These are phyloP conservation scores for Coemansia sp. DNA, from an alignment of 192 early-diverging fungal species.

Conservation along the genomic window DNA sequence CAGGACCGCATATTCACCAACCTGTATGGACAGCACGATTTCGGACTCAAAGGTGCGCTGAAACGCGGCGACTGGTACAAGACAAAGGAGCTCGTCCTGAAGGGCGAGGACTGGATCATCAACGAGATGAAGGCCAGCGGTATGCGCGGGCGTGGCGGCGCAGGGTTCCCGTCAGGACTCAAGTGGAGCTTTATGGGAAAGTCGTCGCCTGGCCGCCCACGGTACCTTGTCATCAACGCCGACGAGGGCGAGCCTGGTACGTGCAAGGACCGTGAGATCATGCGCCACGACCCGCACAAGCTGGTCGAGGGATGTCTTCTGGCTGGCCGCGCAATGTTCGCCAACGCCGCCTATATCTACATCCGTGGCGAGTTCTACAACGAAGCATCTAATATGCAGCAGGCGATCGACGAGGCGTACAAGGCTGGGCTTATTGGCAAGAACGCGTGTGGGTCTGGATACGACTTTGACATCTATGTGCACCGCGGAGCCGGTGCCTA, in stretches of 20 bases:
- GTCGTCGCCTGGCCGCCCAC: constrained; percentile 77
- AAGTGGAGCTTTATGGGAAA: constrained; percentile 99
- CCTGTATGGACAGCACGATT: constrained; percentile 93
- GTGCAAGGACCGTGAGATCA: constrained; percentile 97
- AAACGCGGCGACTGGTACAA: constrained; percentile 99
- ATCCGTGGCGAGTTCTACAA: constrained; percentile 97
- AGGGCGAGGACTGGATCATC: constrained; percentile 97
- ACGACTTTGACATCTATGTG: constrained; percentile 96
- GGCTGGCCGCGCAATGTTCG: constrained; percentile 95
- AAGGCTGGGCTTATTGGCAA: constrained; percentile 97
- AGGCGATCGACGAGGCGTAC: constrained; percentile 96
- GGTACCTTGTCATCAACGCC: constrained; percentile 96
- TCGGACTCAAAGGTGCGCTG: constrained; percentile 78
- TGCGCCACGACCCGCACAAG: constrained; percentile 94
- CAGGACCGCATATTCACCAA: constrained; percentile 98
- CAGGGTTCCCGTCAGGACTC: constrained; percentile 96
- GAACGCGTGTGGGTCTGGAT: constrained; percentile 95
- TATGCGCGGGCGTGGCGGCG: constrained; percentile 91
- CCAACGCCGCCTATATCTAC: constrained; percentile 97
- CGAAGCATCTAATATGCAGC: constrained; percentile 89
- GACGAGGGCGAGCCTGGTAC: constrained; percentile 99
- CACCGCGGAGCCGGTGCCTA: constrained; percentile 98
- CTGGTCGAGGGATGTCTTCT: constrained; percentile 95
- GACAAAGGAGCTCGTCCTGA: constrained; percentile 96
- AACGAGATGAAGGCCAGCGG: constrained; percentile 96